Percentiles rank a stretch among this genome's conserved stretches.
Conservation (phyloP, 2,329 filamentous ascomycete species). For the Cytospora schulzeri region DNA sequence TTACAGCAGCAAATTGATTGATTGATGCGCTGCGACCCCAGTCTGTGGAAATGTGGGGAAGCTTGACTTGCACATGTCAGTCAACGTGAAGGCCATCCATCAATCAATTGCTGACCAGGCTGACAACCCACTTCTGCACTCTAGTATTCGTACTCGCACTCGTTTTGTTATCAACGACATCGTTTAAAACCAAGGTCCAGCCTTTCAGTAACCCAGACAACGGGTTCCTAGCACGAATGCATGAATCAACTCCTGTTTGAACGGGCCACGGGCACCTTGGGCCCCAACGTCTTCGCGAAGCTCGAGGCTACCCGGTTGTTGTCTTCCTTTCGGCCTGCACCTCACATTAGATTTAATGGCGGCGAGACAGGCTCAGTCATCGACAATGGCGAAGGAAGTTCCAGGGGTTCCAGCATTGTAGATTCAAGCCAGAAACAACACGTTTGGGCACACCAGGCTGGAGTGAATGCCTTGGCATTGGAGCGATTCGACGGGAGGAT, state of each 20-base stretch:
- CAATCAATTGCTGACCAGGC: background rate
- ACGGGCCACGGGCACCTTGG: constrained; percentile 70
- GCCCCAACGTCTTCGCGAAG: constrained; percentile 64
- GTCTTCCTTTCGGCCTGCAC: constrained; percentile 67
- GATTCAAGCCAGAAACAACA: constrained; percentile 38
- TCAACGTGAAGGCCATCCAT: background rate
- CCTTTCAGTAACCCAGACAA: background rate
- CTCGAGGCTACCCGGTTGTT: constrained; percentile 67
- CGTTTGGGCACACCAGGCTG: constrained; percentile 71
- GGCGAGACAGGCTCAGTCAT: constrained; percentile 45
- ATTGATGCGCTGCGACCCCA: constrained; percentile 17
- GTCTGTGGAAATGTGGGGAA: background rate
- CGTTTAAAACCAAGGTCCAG: background rate
- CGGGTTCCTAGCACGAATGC: constrained; percentile 24
- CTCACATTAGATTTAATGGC: constrained; percentile 71
- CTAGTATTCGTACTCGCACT: background rate
- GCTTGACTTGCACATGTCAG: background rate
- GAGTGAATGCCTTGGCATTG: constrained; percentile 77
- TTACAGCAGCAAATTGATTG: background rate
- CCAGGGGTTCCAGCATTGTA: constrained; percentile 20
- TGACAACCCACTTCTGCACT: background rate
- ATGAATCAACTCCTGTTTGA: constrained; percentile 79
- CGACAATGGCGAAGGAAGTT: constrained; percentile 32
- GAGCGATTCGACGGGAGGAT: constrained; percentile 81
- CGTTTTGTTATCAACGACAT: no score